These are phyloP conservation scores for Bipolaris gigantea DNA, from an alignment of 2,329 filamentous ascomycete species.

Conservation along the genomic window DNA sequence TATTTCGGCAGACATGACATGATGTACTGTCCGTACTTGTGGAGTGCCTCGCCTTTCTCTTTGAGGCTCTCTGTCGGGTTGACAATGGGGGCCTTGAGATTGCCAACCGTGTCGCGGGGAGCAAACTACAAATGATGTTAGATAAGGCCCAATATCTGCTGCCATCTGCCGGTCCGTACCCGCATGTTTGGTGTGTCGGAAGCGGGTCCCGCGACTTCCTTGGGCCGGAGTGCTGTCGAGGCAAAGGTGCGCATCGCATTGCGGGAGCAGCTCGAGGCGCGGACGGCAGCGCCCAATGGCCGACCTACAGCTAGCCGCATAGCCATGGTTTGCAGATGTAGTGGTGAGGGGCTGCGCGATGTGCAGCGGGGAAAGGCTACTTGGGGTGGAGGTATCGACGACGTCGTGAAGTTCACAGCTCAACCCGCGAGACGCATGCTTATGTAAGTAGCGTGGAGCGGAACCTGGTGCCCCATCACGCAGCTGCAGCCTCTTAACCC, in stretches of 20 bases:
- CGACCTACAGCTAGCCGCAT: conserved; percentile 46
- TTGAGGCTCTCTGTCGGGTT: conserved; percentile 94
- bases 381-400: conserved; percentile 30
- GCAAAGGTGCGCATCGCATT: conserved; percentile 48
- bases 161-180: conserved; percentile 30
- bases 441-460: conserved; percentile 19
- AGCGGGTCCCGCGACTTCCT: conserved; percentile 49
- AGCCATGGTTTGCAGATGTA: conserved; percentile 41
- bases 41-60: conserved; percentile 82
- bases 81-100: conserved; percentile 75
- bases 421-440: conserved; percentile 14
- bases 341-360: conserved; percentile 27
- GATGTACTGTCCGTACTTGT: conserved; percentile 94
- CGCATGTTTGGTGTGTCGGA: conserved; percentile 52
- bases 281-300: conserved; percentile 43
- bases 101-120: conserved; percentile 48
- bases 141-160: not conserved
- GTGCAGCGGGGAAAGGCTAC: conserved; percentile 24
- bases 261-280: conserved; percentile 39
- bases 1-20: conserved; percentile 98
- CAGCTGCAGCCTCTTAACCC: conserved; percentile 29
- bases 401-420: conserved; percentile 23
- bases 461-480: conserved; percentile 21
- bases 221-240: conserved; percentile 46
- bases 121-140: conserved; percentile 44